A percentile compares a stretch with the other conserved stretches of the same genome.
Evolutionary conservation across 1,139 yeast species (phyloP).

Genomic region (Yamadazyma epiphylla): DNA sequence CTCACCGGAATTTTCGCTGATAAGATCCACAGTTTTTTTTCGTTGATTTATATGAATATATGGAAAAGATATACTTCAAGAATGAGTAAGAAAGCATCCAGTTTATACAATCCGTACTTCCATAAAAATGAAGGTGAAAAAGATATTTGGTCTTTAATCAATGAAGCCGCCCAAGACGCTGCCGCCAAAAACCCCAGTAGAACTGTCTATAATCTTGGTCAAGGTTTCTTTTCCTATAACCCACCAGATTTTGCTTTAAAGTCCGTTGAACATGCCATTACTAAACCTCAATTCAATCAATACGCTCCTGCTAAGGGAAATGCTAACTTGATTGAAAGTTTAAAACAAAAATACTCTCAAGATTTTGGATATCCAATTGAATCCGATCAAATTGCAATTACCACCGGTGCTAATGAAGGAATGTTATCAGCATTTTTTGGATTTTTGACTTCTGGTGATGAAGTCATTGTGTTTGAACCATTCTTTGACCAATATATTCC

Average conservation of each 20-base stretch:
- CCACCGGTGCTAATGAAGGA: constrained; percentile 98
- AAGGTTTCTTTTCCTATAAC: constrained; percentile 92
- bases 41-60: constrained; percentile 56
- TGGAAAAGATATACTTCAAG: constrained; percentile 2
- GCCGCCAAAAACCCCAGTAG: constrained; percentile 63
- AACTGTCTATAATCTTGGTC: constrained; percentile 85
- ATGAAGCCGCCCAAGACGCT: constrained; percentile 73
- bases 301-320: constrained; percentile 91
- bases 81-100: constrained; percentile 4
- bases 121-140: constrained; percentile 53
- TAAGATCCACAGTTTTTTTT: constrained; percentile 2
- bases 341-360: constrained; percentile 68
- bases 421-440: constrained; percentile 83
- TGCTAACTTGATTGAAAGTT: constrained; percentile 64
- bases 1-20: constrained; percentile 1
- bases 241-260: constrained; percentile 88
- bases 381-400: constrained; percentile 67
- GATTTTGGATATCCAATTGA: constrained; percentile 59
- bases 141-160: constrained; percentile 92
- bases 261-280: constrained; percentile 77
- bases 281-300: constrained; percentile 73
- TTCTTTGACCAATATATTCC: constrained; percentile 95
- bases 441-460: constrained; percentile 82
- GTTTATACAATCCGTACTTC: constrained; percentile 60
- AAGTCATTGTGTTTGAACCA: constrained; percentile 96